A percentile compares a stretch with the other conserved stretches of the same genome.
Evolutionary conservation across 345 rosid genomes (phyloP).

Genomic region (Salix koriyanagi): DNA sequence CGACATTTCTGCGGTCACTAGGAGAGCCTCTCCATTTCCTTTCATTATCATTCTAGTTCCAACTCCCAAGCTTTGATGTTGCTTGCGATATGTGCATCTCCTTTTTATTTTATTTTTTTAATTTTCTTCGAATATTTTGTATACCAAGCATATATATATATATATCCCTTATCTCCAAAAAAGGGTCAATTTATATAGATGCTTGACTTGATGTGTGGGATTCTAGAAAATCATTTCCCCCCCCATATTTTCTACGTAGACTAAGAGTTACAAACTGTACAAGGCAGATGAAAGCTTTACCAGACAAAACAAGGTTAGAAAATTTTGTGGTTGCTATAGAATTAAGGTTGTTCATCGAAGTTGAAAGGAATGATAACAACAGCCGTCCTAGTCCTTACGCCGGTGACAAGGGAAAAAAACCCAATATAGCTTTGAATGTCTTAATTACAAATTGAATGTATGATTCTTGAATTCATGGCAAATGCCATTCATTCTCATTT

Average conservation of each 20-base stretch:
- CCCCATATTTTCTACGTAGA: neutral
- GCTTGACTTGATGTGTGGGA: neutral
- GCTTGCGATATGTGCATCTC: neutral
- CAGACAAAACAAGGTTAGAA: neutral
- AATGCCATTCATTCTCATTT: too few species aligned
- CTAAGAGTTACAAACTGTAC: neutral
- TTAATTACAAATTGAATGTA: too few species aligned
- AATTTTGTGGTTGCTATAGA: neutral
- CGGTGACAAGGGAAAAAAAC: neutral
- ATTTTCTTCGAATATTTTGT: neutral
- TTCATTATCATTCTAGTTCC: neutral
- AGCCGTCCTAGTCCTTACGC: neutral
- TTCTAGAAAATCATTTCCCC: neutral
- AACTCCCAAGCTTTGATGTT: neutral
- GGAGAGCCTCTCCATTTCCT: neutral
- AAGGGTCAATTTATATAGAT: neutral
- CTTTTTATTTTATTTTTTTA: neutral
- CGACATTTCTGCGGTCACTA: neutral
- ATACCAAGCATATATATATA: neutral
- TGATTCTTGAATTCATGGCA: too few species aligned
- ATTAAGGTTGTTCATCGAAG: neutral
- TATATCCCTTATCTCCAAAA: neutral
- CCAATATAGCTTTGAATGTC: neutral
- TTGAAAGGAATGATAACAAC: neutral
- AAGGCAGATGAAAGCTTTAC: neutral